Percentiles rank a stretch among this genome's conserved stretches.
These are phyloP conservation scores for Sonneratia alba DNA, from an alignment of 345 rosid genomes.

Conservation along the genomic window DNA sequence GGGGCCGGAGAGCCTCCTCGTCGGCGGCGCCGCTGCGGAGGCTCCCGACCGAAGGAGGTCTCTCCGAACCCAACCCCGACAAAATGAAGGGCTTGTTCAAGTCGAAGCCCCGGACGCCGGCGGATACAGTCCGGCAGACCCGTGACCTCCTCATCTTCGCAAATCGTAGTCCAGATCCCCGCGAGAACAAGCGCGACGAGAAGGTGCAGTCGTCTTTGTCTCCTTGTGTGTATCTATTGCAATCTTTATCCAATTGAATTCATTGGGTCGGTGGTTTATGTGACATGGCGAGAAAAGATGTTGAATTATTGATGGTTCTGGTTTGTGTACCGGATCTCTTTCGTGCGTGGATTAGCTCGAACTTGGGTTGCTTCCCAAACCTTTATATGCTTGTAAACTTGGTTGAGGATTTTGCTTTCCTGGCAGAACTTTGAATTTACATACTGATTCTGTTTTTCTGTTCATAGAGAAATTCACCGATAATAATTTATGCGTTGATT, in stretches of 20 bases:
- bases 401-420: not conserved
- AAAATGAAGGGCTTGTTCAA: conserved; percentile 44
- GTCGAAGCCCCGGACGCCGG: conserved; percentile 38
- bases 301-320: not conserved
- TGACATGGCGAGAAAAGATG: not conserved
- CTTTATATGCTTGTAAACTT: not conserved
- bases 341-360: not conserved
- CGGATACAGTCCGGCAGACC: conserved; percentile 33
- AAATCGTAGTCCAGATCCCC: conserved; percentile 18
- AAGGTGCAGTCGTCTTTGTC: conserved; percentile 21
- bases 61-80: conserved; percentile 2
- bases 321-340: not conserved
- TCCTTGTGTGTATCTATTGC: not conserved
- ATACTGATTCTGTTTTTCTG: not conserved
- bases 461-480: not conserved
- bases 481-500: not conserved
- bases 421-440: not conserved
- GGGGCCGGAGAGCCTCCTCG: conserved; percentile 1
- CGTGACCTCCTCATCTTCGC: conserved; percentile 34
- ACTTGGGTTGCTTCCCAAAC: no score
- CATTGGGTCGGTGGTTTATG: not conserved
- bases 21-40: conserved; percentile 5
- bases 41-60: conserved; percentile 5
- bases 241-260: not conserved
- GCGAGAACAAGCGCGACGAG: conserved; percentile 38